Evolutionary conservation across 164 flowering plant genomes (phyloP), one percentile per base, ranked within the genome.

Genomic region (Nymphaea thermarum): DNA sequence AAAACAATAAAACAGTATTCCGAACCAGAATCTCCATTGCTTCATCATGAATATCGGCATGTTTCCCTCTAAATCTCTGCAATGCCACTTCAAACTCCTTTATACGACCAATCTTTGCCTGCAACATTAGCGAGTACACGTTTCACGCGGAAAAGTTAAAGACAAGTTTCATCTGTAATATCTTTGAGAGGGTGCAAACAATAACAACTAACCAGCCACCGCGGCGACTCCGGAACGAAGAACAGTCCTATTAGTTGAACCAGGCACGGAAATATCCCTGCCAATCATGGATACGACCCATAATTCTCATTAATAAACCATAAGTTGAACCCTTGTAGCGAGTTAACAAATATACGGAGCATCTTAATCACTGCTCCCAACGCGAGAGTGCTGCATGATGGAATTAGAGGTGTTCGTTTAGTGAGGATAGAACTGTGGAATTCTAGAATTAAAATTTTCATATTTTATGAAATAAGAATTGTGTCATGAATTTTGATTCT

Each of bases 201-300:
- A 61, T 3, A 25, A 25, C 36, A 2, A 47, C 80, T 75, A 62
- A 86, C 91, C 82, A 86, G 79, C 86, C 87, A 86, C 80, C 90
- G 81, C 36, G 90, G 90, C 36, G 90, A 86, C 68, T 86, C 90
- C 0, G 86, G 90, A 68, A 87, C 74, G 76, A 84, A 84, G 76
- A 82, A 76, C 53, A 87, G 53, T 43, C 94, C 87, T 0, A 88
- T 3, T 62, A 85, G 11, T 51, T 84, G 88, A 44, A 82, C 6
- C 14, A 84, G 16, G 62, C 85, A 75, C 17, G 92, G 88, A 68
- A 79, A 16, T 60, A 63, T 67, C 67, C 87, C 91, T 88, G 79
- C 44, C 7, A 47, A 47, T 73, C 6, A 67, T 41, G 18, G 64
- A 71, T 64, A 8, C 2, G n/a, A 6, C 64, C 8, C 25, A 3